Evolutionary conservation across 108 stramenopile species (phyloP), one percentile per base, ranked within the genome.

Genomic region (Parietichytrium sp.): DNA sequence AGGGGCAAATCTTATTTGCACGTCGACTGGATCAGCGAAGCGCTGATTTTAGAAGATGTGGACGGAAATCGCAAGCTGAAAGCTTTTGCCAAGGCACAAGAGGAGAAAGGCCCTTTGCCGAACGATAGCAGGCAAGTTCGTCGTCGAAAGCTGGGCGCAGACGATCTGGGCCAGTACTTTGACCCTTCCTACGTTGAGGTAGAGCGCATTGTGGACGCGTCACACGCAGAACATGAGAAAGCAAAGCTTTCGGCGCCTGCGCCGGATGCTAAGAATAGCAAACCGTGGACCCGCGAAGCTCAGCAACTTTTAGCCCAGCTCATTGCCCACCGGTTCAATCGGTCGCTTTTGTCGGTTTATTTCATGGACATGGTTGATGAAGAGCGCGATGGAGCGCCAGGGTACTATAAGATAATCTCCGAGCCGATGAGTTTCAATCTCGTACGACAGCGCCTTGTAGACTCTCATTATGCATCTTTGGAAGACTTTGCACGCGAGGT

Each of bases 151-250:
- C n/a, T n/a, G n/a, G 55, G 55, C 80, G n/a, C 27, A 33, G 80
- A 81, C 4, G 80, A 81, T 29, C 15, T 15, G 29, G 33, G 15
- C n/a, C 54, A 81, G 51, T 81, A 81, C 78, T 81, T 81, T 61
- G 80, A 81, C 25, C 80, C 80, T 31, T 25, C 18, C 54, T 81
- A 55, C 36, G 52, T 53, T 0, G 80, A 81, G 45, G 80, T 81
- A 8, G 80, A 81, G 54, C 52, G 54, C 52, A 81, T 81, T 29
- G 20, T 81, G 26, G 80, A 38, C 80, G 15, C 16, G 31, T 20
- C 16, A 12, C 12, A 15, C 13, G 54, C 16, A 16, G 77, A 78
- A 20, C 45, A 7, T 7, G 15, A 48, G 77, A 55, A 72, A 48
- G 47, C 55, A n/a, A 27, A 72, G 55, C 36, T 42, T 8, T 30